Percentiles rank a stretch among this genome's conserved stretches.
phyloP scores from a whole-genome alignment of 305 asterid genomes.

The Fraxinus nigra region DNA sequence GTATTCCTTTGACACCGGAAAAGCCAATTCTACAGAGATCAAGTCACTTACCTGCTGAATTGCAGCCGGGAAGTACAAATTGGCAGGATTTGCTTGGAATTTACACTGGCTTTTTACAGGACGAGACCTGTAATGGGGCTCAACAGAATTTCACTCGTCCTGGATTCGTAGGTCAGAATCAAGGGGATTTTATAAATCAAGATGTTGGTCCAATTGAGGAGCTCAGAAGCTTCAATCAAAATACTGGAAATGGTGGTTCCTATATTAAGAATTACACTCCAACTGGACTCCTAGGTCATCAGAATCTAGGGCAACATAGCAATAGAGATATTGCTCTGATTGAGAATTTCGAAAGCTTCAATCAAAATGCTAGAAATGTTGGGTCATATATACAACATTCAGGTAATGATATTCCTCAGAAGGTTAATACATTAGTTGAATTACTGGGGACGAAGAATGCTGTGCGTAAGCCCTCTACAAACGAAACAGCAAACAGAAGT shows the following conservation, averaged over 20 bases:
- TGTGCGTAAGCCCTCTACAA: slow-evolving; percentile 10
- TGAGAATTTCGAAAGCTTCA: slow-evolving; percentile 22
- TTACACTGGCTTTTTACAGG: slow-evolving; percentile 40
- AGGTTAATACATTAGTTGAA: slow-evolving; percentile 44
- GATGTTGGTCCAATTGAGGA: slow-evolving; percentile 25
- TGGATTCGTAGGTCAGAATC: slow-evolving; percentile 8
- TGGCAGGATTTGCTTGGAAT: slow-evolving; percentile 56
- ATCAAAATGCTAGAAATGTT: slow-evolving; percentile 28
- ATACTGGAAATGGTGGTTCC: background rate
- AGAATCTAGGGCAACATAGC: slow-evolving; percentile 18
- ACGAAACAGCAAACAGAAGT: slow-evolving; percentile 27
- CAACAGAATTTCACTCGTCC: slow-evolving; percentile 28
- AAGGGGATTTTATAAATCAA: slow-evolving; percentile 6
- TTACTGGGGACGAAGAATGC: slow-evolving; percentile 33
- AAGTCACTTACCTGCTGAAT: slow-evolving; percentile 25
- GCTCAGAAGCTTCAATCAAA: slow-evolving; percentile 21
- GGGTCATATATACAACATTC: slow-evolving; percentile 26
- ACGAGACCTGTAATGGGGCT: slow-evolving; percentile 14
- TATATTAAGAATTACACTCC: slow-evolving; percentile 13
- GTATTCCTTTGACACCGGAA: slow-evolving; percentile 50
- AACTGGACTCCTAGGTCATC: slow-evolving; percentile 10
- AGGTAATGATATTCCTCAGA: slow-evolving; percentile 34
- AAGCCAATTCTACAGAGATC: slow-evolving; percentile 36
- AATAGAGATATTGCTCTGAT: slow-evolving; percentile 20
- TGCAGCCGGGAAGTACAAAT: slow-evolving; percentile 23